Evolutionary conservation across 495 filamentous ascomycete species (phyloP).

Genomic region (Elasticomyces elasticus): DNA sequence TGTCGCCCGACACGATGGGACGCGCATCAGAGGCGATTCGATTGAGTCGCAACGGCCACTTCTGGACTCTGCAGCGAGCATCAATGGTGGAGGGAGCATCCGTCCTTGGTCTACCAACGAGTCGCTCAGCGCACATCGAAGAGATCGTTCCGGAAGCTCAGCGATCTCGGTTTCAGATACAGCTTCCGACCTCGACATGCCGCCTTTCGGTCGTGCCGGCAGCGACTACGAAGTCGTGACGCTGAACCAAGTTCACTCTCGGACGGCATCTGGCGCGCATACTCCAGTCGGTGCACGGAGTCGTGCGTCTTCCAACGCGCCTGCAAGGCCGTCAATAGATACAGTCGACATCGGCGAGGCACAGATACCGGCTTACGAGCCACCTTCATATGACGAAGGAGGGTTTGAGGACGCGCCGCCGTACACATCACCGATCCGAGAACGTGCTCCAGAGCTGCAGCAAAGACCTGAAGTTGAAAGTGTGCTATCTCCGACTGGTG

Average conservation of each 20-base stretch:
- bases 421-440: constrained; percentile 21
- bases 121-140: constrained; percentile 23
- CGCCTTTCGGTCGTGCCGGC: constrained; percentile 17
- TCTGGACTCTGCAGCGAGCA: constrained; percentile 58
- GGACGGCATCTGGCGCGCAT: constrained; percentile 1
- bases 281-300: constrained; percentile 4
- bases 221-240: constrained; percentile 17
- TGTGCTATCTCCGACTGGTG: constrained; percentile 4
- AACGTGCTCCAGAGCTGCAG: constrained; percentile 1
- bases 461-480: neutral
- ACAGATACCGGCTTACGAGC: constrained; percentile 11
- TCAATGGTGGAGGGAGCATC: constrained; percentile 28
- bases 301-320: constrained; percentile 10
- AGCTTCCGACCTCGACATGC: constrained; percentile 21
- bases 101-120: constrained; percentile 19
- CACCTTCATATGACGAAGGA: constrained; percentile 16
- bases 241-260: constrained; percentile 17
- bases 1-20: constrained; percentile 79
- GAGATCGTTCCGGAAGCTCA: constrained; percentile 26
- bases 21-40: constrained; percentile 71
- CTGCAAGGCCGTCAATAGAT: constrained; percentile 6
- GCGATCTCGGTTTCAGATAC: constrained; percentile 18
- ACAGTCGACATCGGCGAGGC: constrained; percentile 7
- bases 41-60: constrained; percentile 69
- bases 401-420: constrained; percentile 25